phyloP scores from a whole-genome alignment of 306 rosid species.

The Gynostemma pentaphyllum region DNA sequence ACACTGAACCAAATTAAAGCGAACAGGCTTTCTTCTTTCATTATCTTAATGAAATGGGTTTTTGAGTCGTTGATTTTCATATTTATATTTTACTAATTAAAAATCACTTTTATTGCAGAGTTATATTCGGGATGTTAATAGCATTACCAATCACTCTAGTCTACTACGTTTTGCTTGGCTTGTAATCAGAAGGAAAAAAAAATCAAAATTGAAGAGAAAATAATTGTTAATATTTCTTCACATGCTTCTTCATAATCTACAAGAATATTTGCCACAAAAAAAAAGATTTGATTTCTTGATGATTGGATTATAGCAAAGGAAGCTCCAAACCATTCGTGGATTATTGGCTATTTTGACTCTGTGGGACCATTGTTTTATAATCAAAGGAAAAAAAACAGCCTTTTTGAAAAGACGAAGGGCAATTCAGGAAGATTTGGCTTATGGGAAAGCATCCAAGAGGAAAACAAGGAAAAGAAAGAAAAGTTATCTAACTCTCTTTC shows the following conservation, averaged over 20 bases:
- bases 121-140: conserved; percentile 41
- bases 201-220: not conserved
- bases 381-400: not conserved
- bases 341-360: not conserved
- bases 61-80: too few species aligned
- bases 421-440: not conserved
- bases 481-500: not conserved
- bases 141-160: conserved; percentile 34
- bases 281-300: not conserved
- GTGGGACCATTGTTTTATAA: not conserved
- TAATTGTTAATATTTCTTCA: not conserved
- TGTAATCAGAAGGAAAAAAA: conserved; percentile 12
- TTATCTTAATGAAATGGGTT: too few species aligned
- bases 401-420: conserved; percentile 1
- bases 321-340: conserved; percentile 1
- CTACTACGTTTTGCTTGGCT: conserved; percentile 33
- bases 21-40: too few species aligned
- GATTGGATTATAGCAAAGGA: not conserved
- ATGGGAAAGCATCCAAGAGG: conserved; percentile 3
- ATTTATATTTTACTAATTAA: too few species aligned
- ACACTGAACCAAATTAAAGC: too few species aligned
- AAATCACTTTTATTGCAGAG: conserved; percentile 22
- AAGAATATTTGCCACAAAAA: not conserved
- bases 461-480: not conserved
- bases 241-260: not conserved